Evolutionary conservation across 306 rosid genomes (phyloP), one percentile per base, ranked within the genome.

Genomic region (Comarum palustre): DNA sequence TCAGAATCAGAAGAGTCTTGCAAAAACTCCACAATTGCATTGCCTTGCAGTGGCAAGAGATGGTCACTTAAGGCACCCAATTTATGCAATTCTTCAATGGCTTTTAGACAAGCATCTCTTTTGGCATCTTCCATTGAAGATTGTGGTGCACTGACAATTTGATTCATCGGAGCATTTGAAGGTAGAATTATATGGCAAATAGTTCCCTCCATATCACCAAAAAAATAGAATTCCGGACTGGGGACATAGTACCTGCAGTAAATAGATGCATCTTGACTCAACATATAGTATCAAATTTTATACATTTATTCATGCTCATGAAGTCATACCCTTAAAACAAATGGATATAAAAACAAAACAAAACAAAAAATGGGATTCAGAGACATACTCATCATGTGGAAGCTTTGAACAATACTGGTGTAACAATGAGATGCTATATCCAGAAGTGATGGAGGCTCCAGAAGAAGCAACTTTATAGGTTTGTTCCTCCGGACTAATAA

Each of bases 341-440:
- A 64, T 0, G 5, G 16, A 51, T 13, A 38, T 1, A 0, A n/a
- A 38, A n/a, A 31, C 4, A 27, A 27, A 64, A 32, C 15, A 63
- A 59, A 42, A 42, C 41, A 68, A 78, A 66, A 70, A 73, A 66
- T 67, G 63, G 47, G 38, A n/a, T 77, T 10, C 66, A 75, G 51
- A 71, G 70, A 66, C 96, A 64, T 89, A 91, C 98, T 91, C 97
- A 48, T 94, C 98, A 76, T 80, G 96, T 6, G 97, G 96, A 83
- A 94, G 96, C 89, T 87, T 91, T 45, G 96, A 75, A 75, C 98
- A 94, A 68, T 86, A 94, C 79, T 81, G 84, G 80, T 94, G 94
- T 62, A 94, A 87, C 71, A 94, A 79, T 17, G 91, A 88, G 83
- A 94, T 64, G 83, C 98, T 91, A 69, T 84, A 87, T 71, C 79